phyloP scores from a whole-genome alignment of 306 rosid species.

The Lathyrus oleraceus region DNA sequence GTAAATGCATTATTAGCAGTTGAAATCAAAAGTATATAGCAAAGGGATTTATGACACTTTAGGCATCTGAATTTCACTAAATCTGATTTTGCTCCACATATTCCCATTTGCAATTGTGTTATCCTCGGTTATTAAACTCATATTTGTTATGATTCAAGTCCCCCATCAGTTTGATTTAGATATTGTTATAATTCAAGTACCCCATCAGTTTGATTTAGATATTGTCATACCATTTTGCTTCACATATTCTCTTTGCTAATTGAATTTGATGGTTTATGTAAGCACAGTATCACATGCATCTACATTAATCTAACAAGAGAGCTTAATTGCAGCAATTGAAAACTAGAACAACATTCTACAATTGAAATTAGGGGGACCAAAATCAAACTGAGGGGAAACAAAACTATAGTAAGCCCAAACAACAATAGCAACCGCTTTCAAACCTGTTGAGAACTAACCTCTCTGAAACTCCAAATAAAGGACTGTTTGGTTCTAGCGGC shows the following conservation, averaged over 20 bases:
- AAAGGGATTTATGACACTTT: slow-evolving; percentile 1
- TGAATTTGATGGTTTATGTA: slow-evolving; percentile 4
- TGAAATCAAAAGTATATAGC: slow-evolving; percentile 18
- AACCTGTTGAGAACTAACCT: slow-evolving; percentile 70
- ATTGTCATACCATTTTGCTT: slow-evolving; percentile 5
- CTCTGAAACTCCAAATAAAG: slow-evolving; percentile 88
- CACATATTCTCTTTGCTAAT: slow-evolving; percentile 7
- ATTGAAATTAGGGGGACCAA: slow-evolving; percentile 17
- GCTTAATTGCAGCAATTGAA: slow-evolving; percentile 19
- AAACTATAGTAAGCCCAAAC: slow-evolving; percentile 20
- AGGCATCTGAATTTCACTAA: not conserved
- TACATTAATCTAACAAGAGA: slow-evolving; percentile 22
- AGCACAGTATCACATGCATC: slow-evolving; percentile 12
- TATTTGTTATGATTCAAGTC: slow-evolving; percentile 6
- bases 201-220: slow-evolving; percentile 10
- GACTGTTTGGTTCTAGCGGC: slow-evolving; percentile 97
- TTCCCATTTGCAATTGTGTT: slow-evolving; percentile 7
- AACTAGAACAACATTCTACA: slow-evolving; percentile 14
- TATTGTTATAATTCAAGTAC: slow-evolving; percentile 2
- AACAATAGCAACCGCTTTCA: slow-evolving; percentile 28
- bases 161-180: slow-evolving; percentile 6
- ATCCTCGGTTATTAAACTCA: slow-evolving; percentile 11
- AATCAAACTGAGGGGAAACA: slow-evolving; percentile 22
- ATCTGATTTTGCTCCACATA: not conserved
- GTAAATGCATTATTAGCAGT: slow-evolving; percentile 32